phyloP scores from a whole-genome alignment of 768 basidiomycete genomes.

The Leccinum disarticulatum region DNA sequence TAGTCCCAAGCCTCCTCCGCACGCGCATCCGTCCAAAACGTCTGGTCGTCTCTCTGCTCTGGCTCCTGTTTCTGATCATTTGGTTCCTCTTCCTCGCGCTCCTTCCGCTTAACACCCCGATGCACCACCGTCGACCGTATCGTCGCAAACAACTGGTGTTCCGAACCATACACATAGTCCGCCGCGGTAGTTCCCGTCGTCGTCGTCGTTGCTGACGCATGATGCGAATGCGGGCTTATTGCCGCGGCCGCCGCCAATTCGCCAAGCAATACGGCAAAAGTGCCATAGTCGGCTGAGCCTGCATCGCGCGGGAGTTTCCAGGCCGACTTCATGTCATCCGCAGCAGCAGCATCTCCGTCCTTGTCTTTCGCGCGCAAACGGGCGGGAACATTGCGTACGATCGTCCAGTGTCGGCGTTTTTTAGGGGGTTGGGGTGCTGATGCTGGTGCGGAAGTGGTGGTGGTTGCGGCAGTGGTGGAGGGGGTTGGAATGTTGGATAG shows the following conservation, averaged over 20 bases:
- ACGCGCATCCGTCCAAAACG: constrained; percentile 50
- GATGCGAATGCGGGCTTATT: neutral
- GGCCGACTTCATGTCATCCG: constrained; percentile 35
- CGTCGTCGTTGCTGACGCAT: neutral
- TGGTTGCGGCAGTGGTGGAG: neutral
- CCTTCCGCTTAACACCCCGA: constrained; percentile 18
- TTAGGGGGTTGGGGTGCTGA: constrained; percentile 1
- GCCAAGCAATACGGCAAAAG: constrained; percentile 32
- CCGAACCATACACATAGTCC: constrained; percentile 16
- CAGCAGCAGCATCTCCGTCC: constrained; percentile 40
- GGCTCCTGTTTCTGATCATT: neutral
- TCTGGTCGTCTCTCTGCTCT: constrained; percentile 13
- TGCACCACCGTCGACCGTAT: constrained; percentile 39
- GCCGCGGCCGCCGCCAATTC: neutral
- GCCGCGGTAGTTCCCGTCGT: neutral
- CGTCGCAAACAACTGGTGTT: constrained; percentile 32
- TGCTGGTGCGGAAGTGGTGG: neutral
- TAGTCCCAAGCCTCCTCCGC: constrained; percentile 64
- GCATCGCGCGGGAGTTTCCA: constrained; percentile 55
- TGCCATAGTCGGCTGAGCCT: constrained; percentile 59
- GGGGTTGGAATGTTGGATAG: constrained; percentile 2
- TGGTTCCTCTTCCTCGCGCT: constrained; percentile 14
- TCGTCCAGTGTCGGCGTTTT: constrained; percentile 60
- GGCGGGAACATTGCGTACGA: constrained; percentile 49
- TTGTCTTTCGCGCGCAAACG: constrained; percentile 52